Conservation (phyloP, 768 basidiomycete species). For the Kondoa subrosea region DNA sequence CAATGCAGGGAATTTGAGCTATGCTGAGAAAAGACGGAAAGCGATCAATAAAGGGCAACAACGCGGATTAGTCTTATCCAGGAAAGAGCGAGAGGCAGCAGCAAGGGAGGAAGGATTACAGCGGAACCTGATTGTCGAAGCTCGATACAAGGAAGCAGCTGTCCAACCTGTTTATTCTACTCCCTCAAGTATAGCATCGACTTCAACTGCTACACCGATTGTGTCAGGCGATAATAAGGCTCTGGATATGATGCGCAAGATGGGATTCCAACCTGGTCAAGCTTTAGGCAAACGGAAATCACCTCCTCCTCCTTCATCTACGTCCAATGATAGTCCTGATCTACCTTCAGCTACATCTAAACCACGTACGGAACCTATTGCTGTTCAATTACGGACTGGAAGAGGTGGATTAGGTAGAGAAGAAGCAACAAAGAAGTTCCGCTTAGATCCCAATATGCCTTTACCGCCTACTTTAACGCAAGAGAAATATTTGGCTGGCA, state of each 20-base stretch:
- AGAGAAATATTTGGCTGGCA: constrained; percentile 19
- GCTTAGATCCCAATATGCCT: background rate
- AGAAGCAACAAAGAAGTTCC: background rate
- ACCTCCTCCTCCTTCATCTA: background rate
- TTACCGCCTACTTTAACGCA: background rate
- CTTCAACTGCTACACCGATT: background rate
- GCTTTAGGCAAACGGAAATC: constrained; percentile 19
- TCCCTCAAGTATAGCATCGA: background rate
- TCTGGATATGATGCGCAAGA: constrained; percentile 26
- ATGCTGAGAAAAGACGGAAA: constrained; percentile 23
- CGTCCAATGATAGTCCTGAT: background rate
- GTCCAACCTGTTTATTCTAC: background rate
- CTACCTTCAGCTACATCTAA: background rate
- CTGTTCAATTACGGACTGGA: background rate
- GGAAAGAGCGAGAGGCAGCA: constrained; percentile 22
- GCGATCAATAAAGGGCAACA: constrained; percentile 10
- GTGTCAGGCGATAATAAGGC: constrained; percentile 19
- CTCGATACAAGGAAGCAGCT: background rate
- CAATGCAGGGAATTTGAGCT: constrained; percentile 9
- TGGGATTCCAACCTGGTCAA: constrained; percentile 28
- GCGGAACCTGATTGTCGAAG: constrained; percentile 18
- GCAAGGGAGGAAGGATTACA: constrained; percentile 19
- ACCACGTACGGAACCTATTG: background rate
- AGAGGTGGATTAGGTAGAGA: background rate
- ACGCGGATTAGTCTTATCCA: constrained; percentile 8